Base-by-base conservation (phyloP, 768 basidiomycete genomes). In the Suillus alpinus region DNA sequence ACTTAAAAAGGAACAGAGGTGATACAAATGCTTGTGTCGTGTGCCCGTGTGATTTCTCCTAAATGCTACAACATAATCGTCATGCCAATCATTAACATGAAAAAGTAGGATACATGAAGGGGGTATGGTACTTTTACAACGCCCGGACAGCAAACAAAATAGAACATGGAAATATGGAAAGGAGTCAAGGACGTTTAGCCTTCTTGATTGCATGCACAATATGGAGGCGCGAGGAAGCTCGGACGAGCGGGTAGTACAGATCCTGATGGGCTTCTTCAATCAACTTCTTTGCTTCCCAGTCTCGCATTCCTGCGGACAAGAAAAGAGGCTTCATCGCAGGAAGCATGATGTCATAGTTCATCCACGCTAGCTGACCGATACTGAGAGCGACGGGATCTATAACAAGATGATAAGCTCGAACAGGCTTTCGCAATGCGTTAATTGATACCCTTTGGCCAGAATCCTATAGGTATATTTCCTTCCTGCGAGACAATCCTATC, bases 321-420 rank as follows among this genome's bases (percentile, higher is more conserved):
- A 89, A 82, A 43, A 87, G 76, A 14, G 86, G 86, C 57, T 81
- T 82, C 62, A 89, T 70, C 4, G 86, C 85, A 36, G 86, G 86
- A 40, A 89, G 75, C 62, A 89, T 78, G 26, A 83, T 77, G 64
- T 89, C 88, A 65, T 83, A 85, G 62, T 84, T 83, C 85, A 89
- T 84, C 88, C 88, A 89, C 43, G 87, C 86, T 23, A 89, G 73
- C 66, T 89, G 86, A 7, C 86, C 88, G 53, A 87, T 81, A 26
- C 85, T 87, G 39, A 89, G 78, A 39, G 82, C 77, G 57, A 81
- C 74, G 8, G 79, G 77, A 71, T 89, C 88, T 89, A 53, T 20
- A 61, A 53, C 37, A 47, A 56, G 66, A 58, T 23, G 59, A 58
- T 37, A 50, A 40, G 58, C 16, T 63, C 53, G 39, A 44, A 58